Evolutionary conservation across 352 stramenopile genomes (phyloP), one percentile per base, ranked within the genome.

Genomic region (Phytophthora rubi): DNA sequence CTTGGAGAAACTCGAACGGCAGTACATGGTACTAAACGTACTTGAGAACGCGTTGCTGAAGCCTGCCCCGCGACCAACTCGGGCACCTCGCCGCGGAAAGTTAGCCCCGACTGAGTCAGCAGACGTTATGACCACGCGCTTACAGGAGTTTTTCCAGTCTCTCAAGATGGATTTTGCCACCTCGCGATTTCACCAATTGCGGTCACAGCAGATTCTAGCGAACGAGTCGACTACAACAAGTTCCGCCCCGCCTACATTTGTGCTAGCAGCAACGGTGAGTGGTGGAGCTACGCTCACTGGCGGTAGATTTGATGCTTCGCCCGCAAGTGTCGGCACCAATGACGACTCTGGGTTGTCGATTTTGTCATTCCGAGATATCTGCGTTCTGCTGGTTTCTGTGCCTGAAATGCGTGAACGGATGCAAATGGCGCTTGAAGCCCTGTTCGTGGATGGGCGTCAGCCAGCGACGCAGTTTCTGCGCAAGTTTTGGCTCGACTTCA

Each of bases 1-100:
- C 59, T 56, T 90, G 59, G 79, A 89, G n/a, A 88, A 86, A 23
- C 70, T 90, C 0, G 79, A 87, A 53, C 76, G 80, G n/a, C 82
- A 90, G 63, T 90, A 90, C 30, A 55, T 70, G 23, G 72, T 80
- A 10, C 70, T 89, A 6, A 68, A 73, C 18, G 80, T 88, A 16
- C 63, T 90, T 16, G 82, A 90, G 45, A 83, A 81, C 21, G 70
- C 76, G 13, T 63, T 85, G 6, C 75, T 78, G 16, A 73, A 75
- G 37, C 65, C 66, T 18, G 56, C 74, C 6, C 74, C 74, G 45
- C 68, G 59, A 30, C 70, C 70, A 32, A 53, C 44, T 68, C 60
- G 70, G 9, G 9, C 26, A 33, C 59, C 33, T 26, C 55, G 55
- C 16, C 65, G 70, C 55, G 65, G 65, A 6, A 77, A 75, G 37